Percentiles rank a stretch among this genome's conserved stretches.
These are phyloP conservation scores for Ajuga reptans DNA, from an alignment of 305 asterid species.

Conservation along the genomic window DNA sequence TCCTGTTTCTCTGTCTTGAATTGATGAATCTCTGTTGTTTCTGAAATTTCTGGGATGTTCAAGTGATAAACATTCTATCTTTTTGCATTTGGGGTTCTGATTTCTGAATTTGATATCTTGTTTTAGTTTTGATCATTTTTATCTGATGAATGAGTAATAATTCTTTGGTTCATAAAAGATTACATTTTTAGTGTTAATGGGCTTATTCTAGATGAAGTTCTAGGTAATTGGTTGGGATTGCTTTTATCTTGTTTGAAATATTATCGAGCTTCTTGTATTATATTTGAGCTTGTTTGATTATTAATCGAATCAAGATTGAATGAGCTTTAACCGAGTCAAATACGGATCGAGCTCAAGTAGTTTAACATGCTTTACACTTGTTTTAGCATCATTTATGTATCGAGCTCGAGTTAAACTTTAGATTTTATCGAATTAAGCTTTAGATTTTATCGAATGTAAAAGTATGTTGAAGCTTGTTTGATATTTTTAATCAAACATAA, in stretches of 20 bases:
- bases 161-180: neutral
- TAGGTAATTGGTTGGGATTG: neutral
- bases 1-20: neutral
- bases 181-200: neutral
- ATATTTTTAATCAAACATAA: too few relatives aligned
- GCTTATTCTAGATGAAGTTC: neutral
- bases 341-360: too few relatives aligned
- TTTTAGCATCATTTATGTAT: too few relatives aligned
- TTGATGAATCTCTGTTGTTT: neutral
- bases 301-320: too few relatives aligned
- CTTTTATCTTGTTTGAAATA: neutral
- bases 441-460: too few relatives aligned
- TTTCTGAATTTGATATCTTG: conserved; percentile 5
- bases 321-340: too few relatives aligned
- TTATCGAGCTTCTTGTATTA: too few relatives aligned
- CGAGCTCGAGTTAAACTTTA: too few relatives aligned
- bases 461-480: too few relatives aligned
- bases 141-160: conserved; percentile 1
- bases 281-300: too few relatives aligned
- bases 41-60: neutral
- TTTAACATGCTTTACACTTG: too few relatives aligned
- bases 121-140: neutral
- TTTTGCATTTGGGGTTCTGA: conserved; percentile 5
- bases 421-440: too few relatives aligned
- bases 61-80: conserved; percentile 15